Evolutionary conservation across 441 rosid genomes (phyloP).

Genomic region (Sinapis alba): DNA sequence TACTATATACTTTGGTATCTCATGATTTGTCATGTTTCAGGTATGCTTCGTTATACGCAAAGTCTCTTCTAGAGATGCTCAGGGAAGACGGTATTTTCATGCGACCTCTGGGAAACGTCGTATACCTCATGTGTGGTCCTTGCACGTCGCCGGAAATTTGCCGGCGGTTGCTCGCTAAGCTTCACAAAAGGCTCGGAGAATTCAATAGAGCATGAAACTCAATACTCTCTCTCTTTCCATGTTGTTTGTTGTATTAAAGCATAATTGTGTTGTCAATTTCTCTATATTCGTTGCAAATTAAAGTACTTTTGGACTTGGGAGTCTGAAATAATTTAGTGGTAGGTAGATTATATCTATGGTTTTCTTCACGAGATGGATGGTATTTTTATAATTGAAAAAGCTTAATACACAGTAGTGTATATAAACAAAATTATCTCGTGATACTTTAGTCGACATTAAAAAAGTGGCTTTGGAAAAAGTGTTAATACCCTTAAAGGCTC

Average conservation of each 20-base stretch:
- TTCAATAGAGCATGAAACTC: conserved; percentile 13
- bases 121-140: conserved; percentile 91
- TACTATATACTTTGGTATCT: neutral
- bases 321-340: neutral
- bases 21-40: conserved; percentile 37
- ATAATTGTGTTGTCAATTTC: neutral
- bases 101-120: conserved; percentile 90
- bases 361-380: conserved; percentile 12
- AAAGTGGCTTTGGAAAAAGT: neutral
- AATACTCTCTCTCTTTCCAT: neutral
- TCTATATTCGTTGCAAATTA: neutral
- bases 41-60: conserved; percentile 71
- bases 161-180: conserved; percentile 58
- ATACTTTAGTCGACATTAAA: neutral
- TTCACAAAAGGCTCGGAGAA: conserved; percentile 54
- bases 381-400: neutral
- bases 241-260: neutral
- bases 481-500: neutral
- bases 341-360: conserved; percentile 10
- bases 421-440: neutral
- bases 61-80: conserved; percentile 66
- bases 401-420: neutral
- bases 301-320: neutral
- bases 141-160: conserved; percentile 75
- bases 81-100: conserved; percentile 75